Base-by-base conservation (phyloP, 1,284 basidiomycete genomes). In the Cryptococcus amylolentus region DNA sequence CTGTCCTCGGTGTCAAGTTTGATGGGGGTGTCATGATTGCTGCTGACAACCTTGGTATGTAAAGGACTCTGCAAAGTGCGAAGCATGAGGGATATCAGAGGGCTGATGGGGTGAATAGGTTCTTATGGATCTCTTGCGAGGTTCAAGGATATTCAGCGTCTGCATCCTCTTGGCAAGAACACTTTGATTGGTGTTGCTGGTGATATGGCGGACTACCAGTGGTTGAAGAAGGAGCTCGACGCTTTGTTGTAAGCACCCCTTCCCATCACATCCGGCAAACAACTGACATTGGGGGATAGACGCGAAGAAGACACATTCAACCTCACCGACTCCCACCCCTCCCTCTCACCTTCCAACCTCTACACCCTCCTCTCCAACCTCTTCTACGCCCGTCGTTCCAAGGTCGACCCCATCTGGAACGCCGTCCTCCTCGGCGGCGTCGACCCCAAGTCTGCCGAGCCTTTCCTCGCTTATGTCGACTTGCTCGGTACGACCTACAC, bases 1-100 rank as follows among this genome's bases (percentile, higher is more conserved):
- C 90, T 55, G 91, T 98, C 8, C 83, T 98, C 40, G 96, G 89
- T 6, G 82, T 98, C 75, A 89, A 89, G 77, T 98, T 85, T 83
- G 92, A 94, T 76, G 92, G 91, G 68, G 95, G 96, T 3, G 86
- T 98, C 65, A 97, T 99, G 91, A 86, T 99, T 81, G 93, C 96
- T n/a, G 91, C 96, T 38, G 95, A 99, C 81, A 98, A 89, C 67
- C 87, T 98, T 51, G 92, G 92, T 93, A 71, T 62, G 65, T 66
- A 12, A 26, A 35, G 31, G 31, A 1, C 31, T 42, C 40, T 16
- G 16, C 6, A 13, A 10, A 12, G 42, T 20, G 18, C 14, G 42
- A 13, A 18, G 31, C 6, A 1, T 35, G 31, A 35, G 31, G 31
- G 31, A 10, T 8, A 35, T 35, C 7, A 35, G n/a, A 10, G 20